These are phyloP conservation scores for Neltuma alba DNA, from an alignment of 306 rosid genomes.

Conservation along the genomic window DNA sequence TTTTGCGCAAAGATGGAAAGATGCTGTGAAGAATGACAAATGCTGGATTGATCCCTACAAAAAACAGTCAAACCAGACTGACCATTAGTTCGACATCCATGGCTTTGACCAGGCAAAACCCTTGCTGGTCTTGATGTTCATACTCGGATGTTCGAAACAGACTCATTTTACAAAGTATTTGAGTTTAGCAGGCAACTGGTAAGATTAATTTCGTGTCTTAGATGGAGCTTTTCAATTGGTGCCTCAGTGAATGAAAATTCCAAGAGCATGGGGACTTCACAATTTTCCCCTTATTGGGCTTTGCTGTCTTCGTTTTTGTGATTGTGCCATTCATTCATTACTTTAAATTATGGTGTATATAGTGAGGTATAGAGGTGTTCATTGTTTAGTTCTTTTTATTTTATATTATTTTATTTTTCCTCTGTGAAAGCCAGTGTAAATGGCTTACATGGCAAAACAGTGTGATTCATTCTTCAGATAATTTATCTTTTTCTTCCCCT, in stretches of 20 bases:
- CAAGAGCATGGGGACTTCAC: conserved; percentile 1
- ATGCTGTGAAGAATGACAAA: conserved; percentile 51
- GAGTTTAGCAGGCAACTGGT: not conserved
- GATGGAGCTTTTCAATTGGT: not conserved
- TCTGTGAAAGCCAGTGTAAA: conserved; percentile 14
- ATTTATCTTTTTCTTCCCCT: not conserved
- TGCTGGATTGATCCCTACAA: conserved; percentile 65
- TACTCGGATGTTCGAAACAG: conserved; percentile 33
- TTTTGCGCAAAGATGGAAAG: conserved; percentile 50
- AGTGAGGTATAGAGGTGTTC: conserved; percentile 29
- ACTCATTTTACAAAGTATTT: not conserved
- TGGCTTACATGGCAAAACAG: conserved; percentile 12
- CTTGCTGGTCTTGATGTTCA: conserved; percentile 2
- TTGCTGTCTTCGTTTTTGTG: conserved; percentile 3
- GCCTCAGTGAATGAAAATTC: not conserved
- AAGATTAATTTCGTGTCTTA: not conserved
- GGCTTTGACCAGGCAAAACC: conserved; percentile 7
- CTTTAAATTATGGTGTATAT: conserved; percentile 35
- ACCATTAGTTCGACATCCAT: conserved; percentile 21
- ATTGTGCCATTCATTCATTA: conserved; percentile 22
- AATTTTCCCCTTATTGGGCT: not conserved
- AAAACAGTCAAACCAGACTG: conserved; percentile 34
- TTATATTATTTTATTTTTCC: not conserved
- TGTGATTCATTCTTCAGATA: conserved; percentile 1
- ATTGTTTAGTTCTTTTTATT: not conserved